Conservation (phyloP, 257 asterid genomes). For the Capsicum chinense region DNA sequence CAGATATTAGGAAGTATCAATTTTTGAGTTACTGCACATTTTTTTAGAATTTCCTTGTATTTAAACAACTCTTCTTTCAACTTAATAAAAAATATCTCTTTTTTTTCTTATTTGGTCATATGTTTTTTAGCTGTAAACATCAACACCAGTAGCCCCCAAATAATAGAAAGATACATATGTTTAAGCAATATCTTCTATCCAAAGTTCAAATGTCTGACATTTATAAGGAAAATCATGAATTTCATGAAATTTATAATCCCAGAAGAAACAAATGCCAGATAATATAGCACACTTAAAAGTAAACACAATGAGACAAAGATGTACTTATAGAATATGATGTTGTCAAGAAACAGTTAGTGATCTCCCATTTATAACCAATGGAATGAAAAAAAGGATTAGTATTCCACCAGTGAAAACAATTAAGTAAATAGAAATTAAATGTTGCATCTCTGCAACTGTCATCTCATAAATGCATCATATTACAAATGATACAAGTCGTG, state of each 20-base stretch:
- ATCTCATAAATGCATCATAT: background rate
- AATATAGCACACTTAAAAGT: background rate
- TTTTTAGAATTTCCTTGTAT: no score
- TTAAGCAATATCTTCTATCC: background rate
- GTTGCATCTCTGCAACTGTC: background rate
- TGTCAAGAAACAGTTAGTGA: constrained; percentile 85
- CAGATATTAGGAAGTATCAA: no score
- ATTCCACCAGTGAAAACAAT: constrained; percentile 92
- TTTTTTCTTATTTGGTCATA: no score
- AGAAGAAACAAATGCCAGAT: constrained; percentile 7
- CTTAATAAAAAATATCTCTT: no score
- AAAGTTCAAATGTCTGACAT: background rate
- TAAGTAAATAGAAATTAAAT: constrained; percentile 50
- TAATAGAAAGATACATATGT: background rate
- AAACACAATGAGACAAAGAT: constrained; percentile 20
- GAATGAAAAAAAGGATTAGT: constrained; percentile 87
- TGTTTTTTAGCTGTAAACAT: no score
- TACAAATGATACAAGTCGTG: background rate
- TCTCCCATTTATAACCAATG: constrained; percentile 91
- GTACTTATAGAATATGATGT: constrained; percentile 92
- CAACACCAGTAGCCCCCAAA: background rate
- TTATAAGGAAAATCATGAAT: background rate
- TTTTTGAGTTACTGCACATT: no score
- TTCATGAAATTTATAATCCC: background rate
- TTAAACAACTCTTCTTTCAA: no score